Evolutionary conservation across 169 alveolate genomes (phyloP).

Genomic region (Plasmodium reichenowi): DNA sequence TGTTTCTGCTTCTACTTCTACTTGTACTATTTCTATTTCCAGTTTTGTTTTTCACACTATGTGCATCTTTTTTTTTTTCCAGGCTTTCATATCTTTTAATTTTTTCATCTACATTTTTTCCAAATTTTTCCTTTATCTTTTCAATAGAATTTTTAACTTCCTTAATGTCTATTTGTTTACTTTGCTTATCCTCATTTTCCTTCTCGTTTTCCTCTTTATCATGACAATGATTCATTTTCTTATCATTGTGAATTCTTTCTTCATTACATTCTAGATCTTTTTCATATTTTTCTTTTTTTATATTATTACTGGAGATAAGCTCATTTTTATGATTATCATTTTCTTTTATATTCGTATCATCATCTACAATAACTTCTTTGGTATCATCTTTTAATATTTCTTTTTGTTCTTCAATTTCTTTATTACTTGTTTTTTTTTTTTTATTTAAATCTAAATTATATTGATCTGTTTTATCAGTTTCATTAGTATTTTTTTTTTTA

Average conservation of each 20-base stretch:
- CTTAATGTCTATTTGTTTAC: too few species aligned
- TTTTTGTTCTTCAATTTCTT: not conserved
- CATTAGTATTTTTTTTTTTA: too few species aligned
- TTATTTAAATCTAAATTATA: too few species aligned
- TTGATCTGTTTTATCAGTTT: too few species aligned
- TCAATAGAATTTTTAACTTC: not conserved
- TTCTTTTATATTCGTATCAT: not conserved
- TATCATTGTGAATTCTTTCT: too few species aligned
- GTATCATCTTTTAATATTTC: not conserved
- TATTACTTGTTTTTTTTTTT: too few species aligned
- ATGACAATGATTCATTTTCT: too few species aligned
- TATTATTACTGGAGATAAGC: not conserved
- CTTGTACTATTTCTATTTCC: slow-evolving; percentile 9
- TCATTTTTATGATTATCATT: not conserved
- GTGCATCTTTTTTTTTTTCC: not conserved
- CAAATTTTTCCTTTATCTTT: not conserved
- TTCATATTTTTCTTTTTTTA: not conserved
- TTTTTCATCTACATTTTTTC: not conserved
- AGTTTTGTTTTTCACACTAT: not conserved
- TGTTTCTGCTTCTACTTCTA: not conserved
- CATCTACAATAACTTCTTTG: not conserved
- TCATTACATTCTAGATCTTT: too few species aligned
- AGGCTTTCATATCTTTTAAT: not conserved
- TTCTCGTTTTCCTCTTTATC: too few species aligned
- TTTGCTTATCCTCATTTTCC: too few species aligned